These are phyloP conservation scores for Penicillium sp. DNA, from an alignment of 2,329 filamentous ascomycete genomes.

Conservation along the genomic window DNA sequence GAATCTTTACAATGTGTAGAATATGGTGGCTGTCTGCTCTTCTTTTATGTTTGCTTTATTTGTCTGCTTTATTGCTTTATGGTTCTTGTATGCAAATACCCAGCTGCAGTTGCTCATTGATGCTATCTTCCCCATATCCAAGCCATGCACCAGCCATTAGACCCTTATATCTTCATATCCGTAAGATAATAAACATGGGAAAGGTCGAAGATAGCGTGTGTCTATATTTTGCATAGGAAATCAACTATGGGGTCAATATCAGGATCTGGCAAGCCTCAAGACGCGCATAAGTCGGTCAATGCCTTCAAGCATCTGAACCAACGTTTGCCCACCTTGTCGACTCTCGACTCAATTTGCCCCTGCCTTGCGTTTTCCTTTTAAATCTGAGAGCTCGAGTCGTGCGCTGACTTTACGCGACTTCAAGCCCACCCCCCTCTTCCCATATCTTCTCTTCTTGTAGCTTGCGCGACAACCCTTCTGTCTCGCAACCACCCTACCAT, in stretches of 20 bases:
- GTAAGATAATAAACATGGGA: neutral
- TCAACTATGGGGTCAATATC: neutral
- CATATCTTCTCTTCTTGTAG: neutral
- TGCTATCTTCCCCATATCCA: neutral
- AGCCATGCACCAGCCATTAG: neutral
- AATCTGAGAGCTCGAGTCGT: neutral
- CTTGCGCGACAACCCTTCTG: neutral
- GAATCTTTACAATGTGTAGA: neutral
- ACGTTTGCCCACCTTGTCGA: neutral
- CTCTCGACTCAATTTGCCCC: neutral
- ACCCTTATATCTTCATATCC: neutral
- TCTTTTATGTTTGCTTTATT: neutral
- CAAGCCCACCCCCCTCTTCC: neutral
- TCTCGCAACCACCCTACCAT: neutral
- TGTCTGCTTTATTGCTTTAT: neutral
- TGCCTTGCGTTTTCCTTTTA: neutral
- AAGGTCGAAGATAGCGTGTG: neutral
- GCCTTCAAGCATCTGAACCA: neutral
- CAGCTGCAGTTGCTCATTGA: constrained; percentile 4
- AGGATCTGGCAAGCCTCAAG: neutral
- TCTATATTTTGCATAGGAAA: neutral
- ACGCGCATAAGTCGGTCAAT: neutral
- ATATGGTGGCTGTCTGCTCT: neutral
- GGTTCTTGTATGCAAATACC: constrained; percentile 14
- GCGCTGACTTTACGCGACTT: neutral